A percentile compares a stretch with the other conserved stretches of the same genome.
These are phyloP conservation scores for Microsporum ferrugineum DNA, from an alignment of 2,329 filamentous ascomycete genomes.

Conservation along the genomic window DNA sequence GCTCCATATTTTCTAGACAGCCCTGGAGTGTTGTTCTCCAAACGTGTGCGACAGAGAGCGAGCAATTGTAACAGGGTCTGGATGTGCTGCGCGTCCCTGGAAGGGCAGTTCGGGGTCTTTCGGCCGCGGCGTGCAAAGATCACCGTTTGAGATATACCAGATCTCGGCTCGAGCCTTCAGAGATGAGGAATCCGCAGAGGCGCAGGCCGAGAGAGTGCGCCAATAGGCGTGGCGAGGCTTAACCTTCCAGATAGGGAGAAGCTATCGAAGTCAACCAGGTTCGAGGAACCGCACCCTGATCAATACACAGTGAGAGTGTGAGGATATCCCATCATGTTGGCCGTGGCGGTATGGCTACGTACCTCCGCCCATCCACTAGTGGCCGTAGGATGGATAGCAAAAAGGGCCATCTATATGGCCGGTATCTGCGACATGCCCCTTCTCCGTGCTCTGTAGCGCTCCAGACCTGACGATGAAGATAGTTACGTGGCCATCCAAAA, in stretches of 20 bases:
- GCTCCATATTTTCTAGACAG: neutral
- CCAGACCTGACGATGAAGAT: neutral
- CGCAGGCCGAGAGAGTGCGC: neutral
- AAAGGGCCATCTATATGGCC: neutral
- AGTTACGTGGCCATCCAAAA: neutral
- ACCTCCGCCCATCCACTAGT: neutral
- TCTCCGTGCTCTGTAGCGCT: neutral
- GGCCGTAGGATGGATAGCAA: neutral
- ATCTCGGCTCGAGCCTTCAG: neutral
- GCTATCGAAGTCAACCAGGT: neutral
- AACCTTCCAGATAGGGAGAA: neutral
- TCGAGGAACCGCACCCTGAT: neutral
- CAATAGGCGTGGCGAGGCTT: neutral
- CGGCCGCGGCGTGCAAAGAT: neutral
- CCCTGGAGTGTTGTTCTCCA: neutral
- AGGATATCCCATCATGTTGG: neutral
- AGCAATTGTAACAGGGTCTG: neutral
- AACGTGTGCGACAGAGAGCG: neutral
- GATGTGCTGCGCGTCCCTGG: neutral
- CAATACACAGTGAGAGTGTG: neutral
- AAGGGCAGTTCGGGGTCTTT: neutral
- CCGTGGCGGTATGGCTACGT: neutral
- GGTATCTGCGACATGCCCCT: neutral
- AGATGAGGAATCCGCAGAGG: neutral
- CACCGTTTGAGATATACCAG: neutral